A percentile compares a stretch with the other conserved stretches of the same genome.
These are phyloP conservation scores for Thermomyces lanuginosus DNA, from an alignment of 2,329 filamentous ascomycete species.

Conservation along the genomic window DNA sequence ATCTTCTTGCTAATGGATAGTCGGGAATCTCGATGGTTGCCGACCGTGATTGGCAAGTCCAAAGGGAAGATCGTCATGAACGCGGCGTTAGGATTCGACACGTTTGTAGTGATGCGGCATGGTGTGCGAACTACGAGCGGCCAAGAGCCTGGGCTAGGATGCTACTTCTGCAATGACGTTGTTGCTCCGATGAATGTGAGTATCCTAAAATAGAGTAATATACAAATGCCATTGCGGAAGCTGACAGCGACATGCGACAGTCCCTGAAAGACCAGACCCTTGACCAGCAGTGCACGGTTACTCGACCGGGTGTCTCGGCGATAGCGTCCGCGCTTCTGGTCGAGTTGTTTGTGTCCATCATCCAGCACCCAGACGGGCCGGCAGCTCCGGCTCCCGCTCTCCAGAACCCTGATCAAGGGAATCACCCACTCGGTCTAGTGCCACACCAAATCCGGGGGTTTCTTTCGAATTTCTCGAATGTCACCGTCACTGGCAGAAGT, in stretches of 20 bases:
- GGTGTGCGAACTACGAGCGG: slow-evolving; percentile 47
- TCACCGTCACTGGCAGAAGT: slow-evolving; percentile 39
- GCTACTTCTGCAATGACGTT: slow-evolving; percentile 98
- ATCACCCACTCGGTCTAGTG: slow-evolving; percentile 36
- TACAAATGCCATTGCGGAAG: slow-evolving; percentile 1
- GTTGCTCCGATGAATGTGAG: slow-evolving; percentile 84
- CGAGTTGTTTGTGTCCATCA: slow-evolving; percentile 69
- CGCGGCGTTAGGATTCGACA: slow-evolving; percentile 88
- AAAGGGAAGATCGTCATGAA: slow-evolving; percentile 92
- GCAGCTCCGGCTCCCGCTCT: slow-evolving; percentile 24
- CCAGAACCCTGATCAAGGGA: slow-evolving; percentile 17
- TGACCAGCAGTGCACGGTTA: slow-evolving; percentile 96
- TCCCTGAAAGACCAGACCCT: slow-evolving; percentile 88
- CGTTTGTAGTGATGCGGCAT: slow-evolving; percentile 93
- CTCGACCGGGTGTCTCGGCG: slow-evolving; percentile 75
- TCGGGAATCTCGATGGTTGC: slow-evolving; percentile 83
- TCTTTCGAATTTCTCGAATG: slow-evolving; percentile 42
- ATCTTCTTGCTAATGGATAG: slow-evolving; percentile 98
- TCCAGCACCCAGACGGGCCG: slow-evolving; percentile 58
- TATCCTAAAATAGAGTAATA: slow-evolving; percentile 11
- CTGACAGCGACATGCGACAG: slow-evolving; percentile 28
- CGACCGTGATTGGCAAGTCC: slow-evolving; percentile 89
- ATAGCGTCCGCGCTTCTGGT: slow-evolving; percentile 85
- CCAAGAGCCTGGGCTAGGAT: slow-evolving; percentile 58
- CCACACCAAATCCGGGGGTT: slow-evolving; percentile 50